Evolutionary conservation across 768 basidiomycete genomes (phyloP).

Genomic region (Rhizopogon vulgaris): DNA sequence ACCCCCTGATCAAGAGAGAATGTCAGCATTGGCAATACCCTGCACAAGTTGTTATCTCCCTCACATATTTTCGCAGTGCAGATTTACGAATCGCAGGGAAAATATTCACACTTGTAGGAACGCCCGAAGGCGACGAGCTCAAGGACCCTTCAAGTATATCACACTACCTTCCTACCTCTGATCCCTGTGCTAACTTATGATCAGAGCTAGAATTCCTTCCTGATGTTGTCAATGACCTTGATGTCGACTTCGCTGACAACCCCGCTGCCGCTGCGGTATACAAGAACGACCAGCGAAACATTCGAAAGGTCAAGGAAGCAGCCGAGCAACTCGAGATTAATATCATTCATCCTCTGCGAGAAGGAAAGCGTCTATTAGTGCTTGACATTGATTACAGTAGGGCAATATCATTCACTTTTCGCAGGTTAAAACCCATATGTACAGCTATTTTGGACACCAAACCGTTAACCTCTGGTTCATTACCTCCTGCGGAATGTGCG

Average conservation of each 20-base stretch:
- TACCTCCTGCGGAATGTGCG: constrained; percentile 78
- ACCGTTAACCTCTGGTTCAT: constrained; percentile 72
- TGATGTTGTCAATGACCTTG: constrained; percentile 74
- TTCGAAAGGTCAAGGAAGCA: constrained; percentile 72
- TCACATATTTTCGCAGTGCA: constrained; percentile 29
- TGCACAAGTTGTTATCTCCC: constrained; percentile 3
- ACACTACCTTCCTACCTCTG: neutral
- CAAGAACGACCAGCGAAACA: constrained; percentile 73
- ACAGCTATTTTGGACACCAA: constrained; percentile 81
- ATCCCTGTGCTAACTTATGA: neutral
- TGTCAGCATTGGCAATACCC: constrained; percentile 30
- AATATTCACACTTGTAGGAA: constrained; percentile 84
- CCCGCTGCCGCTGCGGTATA: constrained; percentile 52
- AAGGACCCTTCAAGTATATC: constrained; percentile 65
- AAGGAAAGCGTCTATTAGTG: constrained; percentile 76
- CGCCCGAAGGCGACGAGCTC: constrained; percentile 79
- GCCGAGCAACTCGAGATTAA: constrained; percentile 58
- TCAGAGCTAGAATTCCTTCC: constrained; percentile 61
- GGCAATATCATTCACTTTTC: constrained; percentile 8
- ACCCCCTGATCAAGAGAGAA: constrained; percentile 65
- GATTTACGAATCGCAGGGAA: constrained; percentile 59
- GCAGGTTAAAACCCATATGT: constrained; percentile 3
- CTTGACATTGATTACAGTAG: constrained; percentile 87
- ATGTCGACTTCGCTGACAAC: constrained; percentile 69
- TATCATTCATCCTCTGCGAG: constrained; percentile 69